phyloP scores from a whole-genome alignment of 495 filamentous ascomycete species.

The Talaromyces adpressus region DNA sequence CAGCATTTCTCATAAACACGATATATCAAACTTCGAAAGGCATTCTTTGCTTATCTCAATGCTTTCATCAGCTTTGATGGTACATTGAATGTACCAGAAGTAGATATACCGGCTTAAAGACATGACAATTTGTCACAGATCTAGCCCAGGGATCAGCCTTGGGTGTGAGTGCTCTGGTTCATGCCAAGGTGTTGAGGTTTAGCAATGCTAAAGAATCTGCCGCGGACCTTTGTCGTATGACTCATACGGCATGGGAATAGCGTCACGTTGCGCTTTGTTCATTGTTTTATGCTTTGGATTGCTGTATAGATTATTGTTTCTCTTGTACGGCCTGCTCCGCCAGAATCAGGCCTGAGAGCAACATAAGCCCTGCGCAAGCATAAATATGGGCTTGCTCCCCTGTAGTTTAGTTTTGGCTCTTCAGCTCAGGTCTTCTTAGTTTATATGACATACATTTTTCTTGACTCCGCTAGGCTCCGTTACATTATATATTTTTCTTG shows the following conservation, averaged over 20 bases:
- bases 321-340: neutral
- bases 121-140: too few species aligned
- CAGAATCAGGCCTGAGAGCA: neutral
- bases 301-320: neutral
- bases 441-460: conserved; percentile 1
- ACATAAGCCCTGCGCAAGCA: neutral
- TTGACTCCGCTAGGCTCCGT: too few species aligned
- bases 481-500: too few species aligned
- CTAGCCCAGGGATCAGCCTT: too few species aligned
- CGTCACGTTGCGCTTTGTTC: neutral
- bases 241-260: neutral
- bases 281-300: neutral
- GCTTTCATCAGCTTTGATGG: too few species aligned
- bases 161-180: too few species aligned
- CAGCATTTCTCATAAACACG: too few species aligned
- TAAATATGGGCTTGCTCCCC: conserved; percentile 7
- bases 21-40: too few species aligned
- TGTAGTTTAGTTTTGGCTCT: conserved; percentile 2
- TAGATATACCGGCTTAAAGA: too few species aligned
- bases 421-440: conserved; percentile 5
- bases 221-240: neutral
- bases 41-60: too few species aligned
- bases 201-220: conserved; percentile 5
- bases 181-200: too few species aligned
- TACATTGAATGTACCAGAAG: too few species aligned